These are phyloP conservation scores for Podaxis rugospora DNA, from an alignment of 768 basidiomycete species.

Conservation along the genomic window DNA sequence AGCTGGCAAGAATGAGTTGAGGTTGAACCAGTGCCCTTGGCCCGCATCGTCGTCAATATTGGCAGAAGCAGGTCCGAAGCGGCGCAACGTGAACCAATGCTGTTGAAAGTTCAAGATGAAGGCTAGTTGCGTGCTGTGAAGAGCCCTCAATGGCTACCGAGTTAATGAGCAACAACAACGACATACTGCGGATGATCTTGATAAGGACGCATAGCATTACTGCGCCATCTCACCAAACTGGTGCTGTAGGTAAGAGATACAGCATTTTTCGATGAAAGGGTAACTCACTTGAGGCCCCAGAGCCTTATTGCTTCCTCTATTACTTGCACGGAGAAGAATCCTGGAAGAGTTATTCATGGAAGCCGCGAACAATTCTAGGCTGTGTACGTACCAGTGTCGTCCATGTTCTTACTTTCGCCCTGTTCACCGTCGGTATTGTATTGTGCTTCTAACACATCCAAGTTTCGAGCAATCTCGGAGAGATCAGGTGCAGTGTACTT, in stretches of 20 bases:
- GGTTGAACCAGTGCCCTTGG: slow-evolving; percentile 81
- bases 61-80: slow-evolving; percentile 60
- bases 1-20: slow-evolving; percentile 65
- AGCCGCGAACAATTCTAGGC: neutral
- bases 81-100: slow-evolving; percentile 87
- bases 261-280: slow-evolving; percentile 3
- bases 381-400: slow-evolving; percentile 67
- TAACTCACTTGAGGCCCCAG: slow-evolving; percentile 71
- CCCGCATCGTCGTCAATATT: slow-evolving; percentile 38
- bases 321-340: slow-evolving; percentile 91
- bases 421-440: slow-evolving; percentile 42
- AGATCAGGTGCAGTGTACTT: slow-evolving; percentile 82
- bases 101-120: slow-evolving; percentile 85
- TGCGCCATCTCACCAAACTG: slow-evolving; percentile 82
- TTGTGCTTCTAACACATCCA: slow-evolving; percentile 63
- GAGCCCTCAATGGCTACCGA: neutral
- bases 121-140: slow-evolving; percentile 66
- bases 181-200: slow-evolving; percentile 75
- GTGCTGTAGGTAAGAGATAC: slow-evolving; percentile 1
- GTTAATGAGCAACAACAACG: neutral
- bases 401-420: slow-evolving; percentile 74
- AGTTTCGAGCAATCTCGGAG: slow-evolving; percentile 61
- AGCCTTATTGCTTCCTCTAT: slow-evolving; percentile 79
- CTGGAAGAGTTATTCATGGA: slow-evolving; percentile 29
- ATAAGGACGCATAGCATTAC: slow-evolving; percentile 73